A percentile compares a stretch with the other conserved stretches of the same genome.
Conservation (phyloP, 768 basidiomycete species). For the Leccinum uliginosum region DNA sequence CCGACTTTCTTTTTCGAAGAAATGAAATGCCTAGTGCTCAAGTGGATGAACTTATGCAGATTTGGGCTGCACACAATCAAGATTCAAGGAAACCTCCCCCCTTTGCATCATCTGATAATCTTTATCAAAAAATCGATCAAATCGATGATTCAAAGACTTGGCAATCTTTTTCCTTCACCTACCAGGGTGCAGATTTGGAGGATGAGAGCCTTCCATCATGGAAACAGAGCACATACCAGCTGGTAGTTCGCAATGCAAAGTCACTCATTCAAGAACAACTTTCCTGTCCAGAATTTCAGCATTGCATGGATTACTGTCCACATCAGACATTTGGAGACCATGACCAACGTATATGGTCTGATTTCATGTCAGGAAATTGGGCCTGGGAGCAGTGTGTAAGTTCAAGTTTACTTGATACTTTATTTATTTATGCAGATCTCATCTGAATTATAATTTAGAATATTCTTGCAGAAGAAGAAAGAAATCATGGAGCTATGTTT, state of each 20-base stretch:
- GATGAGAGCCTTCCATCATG: not conserved
- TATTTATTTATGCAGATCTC: not conserved
- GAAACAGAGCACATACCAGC: not conserved
- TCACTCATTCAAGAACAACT: not conserved
- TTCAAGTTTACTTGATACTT: not conserved
- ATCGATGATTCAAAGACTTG: too few species aligned
- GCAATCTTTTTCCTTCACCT: too few species aligned
- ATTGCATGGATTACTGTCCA: too few species aligned
- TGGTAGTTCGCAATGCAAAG: not conserved
- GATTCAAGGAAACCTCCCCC: too few species aligned
- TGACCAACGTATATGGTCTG: not conserved
- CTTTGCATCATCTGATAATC: too few species aligned
- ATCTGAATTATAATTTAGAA: not conserved
- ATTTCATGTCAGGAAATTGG: not conserved
- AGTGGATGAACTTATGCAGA: too few species aligned
- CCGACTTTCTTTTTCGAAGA: too few species aligned
- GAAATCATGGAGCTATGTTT: not conserved
- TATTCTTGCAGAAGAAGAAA: not conserved
- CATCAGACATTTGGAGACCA: not conserved
- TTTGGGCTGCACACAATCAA: too few species aligned
- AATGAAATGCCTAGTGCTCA: too few species aligned
- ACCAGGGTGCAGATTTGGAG: too few species aligned
- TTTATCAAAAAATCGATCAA: too few species aligned
- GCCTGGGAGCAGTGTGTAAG: not conserved
- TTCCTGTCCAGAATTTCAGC: not conserved